Base-by-base conservation (phyloP, 2,329 filamentous ascomycete genomes). In the Colletotrichum limetticola region DNA sequence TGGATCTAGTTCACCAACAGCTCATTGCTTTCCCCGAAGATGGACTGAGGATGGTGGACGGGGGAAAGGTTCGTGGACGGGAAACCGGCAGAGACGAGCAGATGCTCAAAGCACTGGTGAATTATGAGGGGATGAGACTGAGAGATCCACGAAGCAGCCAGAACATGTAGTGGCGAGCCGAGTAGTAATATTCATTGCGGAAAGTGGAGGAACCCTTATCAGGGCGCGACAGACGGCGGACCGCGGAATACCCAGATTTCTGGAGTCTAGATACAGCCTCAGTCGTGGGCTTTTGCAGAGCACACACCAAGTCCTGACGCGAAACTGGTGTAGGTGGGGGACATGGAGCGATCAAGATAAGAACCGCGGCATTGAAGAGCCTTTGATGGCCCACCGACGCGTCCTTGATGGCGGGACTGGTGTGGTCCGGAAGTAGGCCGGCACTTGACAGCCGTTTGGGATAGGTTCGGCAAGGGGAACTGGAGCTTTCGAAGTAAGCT, bases 201-300 rank as follows among this genome's bases (percentile, higher is more conserved):
- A 62, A 71, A 73, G 71, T 73, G 71, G 71, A 73, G 66, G 71
- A 71, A 52, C 66, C 71, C 71, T 73, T 66, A 66, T 71, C 67
- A 71, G 46, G n/a, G 66, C 55, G 55, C 59, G 30, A 42, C 61
- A 61, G 53, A 66, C 14, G 32, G 58, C 28, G 52, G 60, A 49
- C 61, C 60, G 32, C 35, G 60, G 60, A 28, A 65, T 65, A 65
- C 66, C 46, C 60, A 70, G 56, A 66, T 57, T 61, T 71, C 71
- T 22, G 71, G 67, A 26, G n/a, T 71, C 28, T 26, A 49, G 28
- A 24, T 42, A n/a, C 46, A 49, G 35, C 19, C 61, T 56, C 35
- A 19, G 16, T 28, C 30, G 26, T 30, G 46, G 42, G 30, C 58
- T 60, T 57, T 37, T 24, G 56, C 60, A 56, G 61, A 71, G 71